Percentiles rank a stretch among this genome's conserved stretches.
Evolutionary conservation across 208 protist species (phyloP).

Genomic region (Hexamita inflata): DNA sequence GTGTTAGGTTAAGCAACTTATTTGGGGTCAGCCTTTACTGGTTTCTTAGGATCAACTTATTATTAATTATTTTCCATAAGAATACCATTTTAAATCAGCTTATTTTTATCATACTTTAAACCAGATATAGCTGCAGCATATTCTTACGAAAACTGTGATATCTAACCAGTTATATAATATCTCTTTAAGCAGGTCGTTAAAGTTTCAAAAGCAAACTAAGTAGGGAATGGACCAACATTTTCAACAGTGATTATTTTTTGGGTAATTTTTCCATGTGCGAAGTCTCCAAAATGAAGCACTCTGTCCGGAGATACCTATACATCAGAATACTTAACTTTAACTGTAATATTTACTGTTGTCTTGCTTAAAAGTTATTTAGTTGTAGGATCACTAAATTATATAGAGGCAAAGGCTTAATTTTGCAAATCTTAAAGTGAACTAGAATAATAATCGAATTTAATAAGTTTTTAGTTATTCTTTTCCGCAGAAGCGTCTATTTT

Average conservation of each 20-base stretch:
- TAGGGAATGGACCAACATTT: not conserved
- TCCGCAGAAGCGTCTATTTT: not conserved
- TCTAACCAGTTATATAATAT: not conserved
- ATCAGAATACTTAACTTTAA: not conserved
- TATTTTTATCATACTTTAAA: not conserved
- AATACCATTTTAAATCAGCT: not conserved
- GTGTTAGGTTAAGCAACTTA: not conserved
- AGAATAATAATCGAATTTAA: not conserved
- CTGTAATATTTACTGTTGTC: not conserved
- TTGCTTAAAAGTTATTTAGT: not conserved
- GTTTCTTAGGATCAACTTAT: not conserved
- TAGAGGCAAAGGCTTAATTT: not conserved
- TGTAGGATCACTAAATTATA: not conserved
- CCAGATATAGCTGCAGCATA: not conserved
- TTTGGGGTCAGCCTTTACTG: not conserved
- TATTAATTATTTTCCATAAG: not conserved
- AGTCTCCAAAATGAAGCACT: not conserved
- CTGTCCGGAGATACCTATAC: not conserved
- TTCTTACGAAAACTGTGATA: not conserved
- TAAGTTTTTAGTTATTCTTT: not conserved
- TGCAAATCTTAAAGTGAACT: not conserved
- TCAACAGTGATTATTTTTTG: not conserved
- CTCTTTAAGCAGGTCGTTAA: not conserved
- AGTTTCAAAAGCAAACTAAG: not conserved
- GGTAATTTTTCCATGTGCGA: not conserved